Conservation (phyloP, 1,284 basidiomycete species). For the Leccinum fallax region DNA sequence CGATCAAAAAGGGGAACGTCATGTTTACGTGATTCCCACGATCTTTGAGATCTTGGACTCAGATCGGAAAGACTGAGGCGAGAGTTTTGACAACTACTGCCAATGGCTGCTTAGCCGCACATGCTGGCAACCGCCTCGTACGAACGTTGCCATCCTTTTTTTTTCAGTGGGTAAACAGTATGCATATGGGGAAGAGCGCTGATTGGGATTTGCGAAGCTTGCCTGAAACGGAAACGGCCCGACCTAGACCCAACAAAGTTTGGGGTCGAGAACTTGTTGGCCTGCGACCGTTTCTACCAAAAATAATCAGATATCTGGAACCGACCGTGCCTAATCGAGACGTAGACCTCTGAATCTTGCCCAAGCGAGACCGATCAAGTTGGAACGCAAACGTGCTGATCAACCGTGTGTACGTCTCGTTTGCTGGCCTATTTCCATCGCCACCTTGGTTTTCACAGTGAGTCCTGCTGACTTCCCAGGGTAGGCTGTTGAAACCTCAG, state of each 20-base stretch:
- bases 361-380: background rate
- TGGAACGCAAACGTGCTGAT: background rate
- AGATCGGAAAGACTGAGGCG: background rate
- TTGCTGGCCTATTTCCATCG: conserved; percentile 1
- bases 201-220: background rate
- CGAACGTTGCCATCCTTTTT: background rate
- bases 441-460: background rate
- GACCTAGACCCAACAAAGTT: background rate
- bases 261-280: background rate
- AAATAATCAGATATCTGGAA: background rate
- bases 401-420: background rate
- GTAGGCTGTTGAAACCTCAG: conserved; percentile 13
- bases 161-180: background rate
- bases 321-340: background rate
- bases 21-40: conserved; percentile 15
- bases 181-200: background rate
- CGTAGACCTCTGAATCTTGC: background rate
- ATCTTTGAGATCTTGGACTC: background rate
- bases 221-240: background rate
- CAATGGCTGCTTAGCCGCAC: background rate
- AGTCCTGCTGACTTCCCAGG: conserved; percentile 13
- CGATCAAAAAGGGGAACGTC: background rate
- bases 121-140: background rate
- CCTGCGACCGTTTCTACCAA: background rate
- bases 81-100: background rate